Conservation (phyloP, 768 basidiomycete species). For the Sporobolomyces pararoseus region DNA sequence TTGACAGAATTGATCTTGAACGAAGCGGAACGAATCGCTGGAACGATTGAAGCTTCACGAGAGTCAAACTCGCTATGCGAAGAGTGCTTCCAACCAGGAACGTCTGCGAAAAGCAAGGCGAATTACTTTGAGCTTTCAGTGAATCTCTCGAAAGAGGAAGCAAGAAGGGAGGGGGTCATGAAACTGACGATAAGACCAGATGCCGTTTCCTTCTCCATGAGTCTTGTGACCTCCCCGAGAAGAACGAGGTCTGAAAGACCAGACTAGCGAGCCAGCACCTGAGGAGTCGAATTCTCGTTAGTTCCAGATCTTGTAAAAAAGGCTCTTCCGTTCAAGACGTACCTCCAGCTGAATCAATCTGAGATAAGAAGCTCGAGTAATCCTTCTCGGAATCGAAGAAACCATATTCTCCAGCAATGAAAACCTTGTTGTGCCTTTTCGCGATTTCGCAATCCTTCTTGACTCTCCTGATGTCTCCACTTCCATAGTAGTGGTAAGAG, state of each 20-base stretch:
- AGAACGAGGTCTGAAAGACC: slow-evolving; percentile 44
- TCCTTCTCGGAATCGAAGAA: slow-evolving; percentile 38
- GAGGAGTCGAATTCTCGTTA: neutral
- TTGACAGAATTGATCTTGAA: slow-evolving; percentile 31
- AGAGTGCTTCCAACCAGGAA: slow-evolving; percentile 31
- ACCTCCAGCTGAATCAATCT: slow-evolving; percentile 37
- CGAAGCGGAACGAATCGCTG: slow-evolving; percentile 29
- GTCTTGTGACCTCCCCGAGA: slow-evolving; percentile 44
- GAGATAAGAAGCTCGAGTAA: slow-evolving; percentile 38
- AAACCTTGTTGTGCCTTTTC: slow-evolving; percentile 40
- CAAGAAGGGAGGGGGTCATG: no score
- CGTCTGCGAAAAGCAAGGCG: slow-evolving; percentile 23
- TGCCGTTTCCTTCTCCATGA: slow-evolving; percentile 39
- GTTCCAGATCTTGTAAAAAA: no score
- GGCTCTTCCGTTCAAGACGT: neutral
- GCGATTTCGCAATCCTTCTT: slow-evolving; percentile 43
- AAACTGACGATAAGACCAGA: slow-evolving; percentile 38
- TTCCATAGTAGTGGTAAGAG: slow-evolving; percentile 40
- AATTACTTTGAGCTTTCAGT: neutral
- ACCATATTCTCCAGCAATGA: slow-evolving; percentile 46
- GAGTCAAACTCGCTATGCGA: slow-evolving; percentile 39
- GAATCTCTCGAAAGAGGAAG: neutral
- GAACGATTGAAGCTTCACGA: slow-evolving; percentile 29
- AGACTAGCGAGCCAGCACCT: slow-evolving; percentile 44
- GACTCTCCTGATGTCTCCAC: slow-evolving; percentile 41